Conservation (phyloP, 345 rosid species). For the Triadica sebifera region DNA sequence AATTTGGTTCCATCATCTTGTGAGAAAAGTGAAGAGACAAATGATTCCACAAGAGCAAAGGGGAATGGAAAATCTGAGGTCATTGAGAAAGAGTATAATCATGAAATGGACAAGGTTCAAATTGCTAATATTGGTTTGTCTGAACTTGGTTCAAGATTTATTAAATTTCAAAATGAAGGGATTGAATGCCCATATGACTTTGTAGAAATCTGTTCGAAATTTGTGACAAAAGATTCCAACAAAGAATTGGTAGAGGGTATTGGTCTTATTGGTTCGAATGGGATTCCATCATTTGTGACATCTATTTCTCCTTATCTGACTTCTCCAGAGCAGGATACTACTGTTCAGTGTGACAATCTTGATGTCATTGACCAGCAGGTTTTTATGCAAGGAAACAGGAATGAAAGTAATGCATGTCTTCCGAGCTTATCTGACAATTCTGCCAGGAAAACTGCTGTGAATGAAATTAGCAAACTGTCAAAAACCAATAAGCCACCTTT, state of each 20-base stretch:
- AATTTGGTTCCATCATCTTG: conserved; percentile 33
- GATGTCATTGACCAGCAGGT: conserved; percentile 25
- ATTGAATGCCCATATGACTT: conserved; percentile 57
- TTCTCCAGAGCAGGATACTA: conserved; percentile 30
- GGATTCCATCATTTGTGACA: conserved; percentile 62
- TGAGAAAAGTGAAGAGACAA: conserved; percentile 47
- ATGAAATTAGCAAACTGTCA: conserved; percentile 34
- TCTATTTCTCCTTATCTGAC: conserved; percentile 44
- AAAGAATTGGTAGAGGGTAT: conserved; percentile 77
- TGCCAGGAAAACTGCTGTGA: conserved; percentile 22
- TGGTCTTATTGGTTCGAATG: conserved; percentile 80
- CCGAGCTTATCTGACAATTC: conserved; percentile 28
- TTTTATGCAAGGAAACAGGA: conserved; percentile 41
- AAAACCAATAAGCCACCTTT: conserved; percentile 28
- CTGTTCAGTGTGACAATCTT: conserved; percentile 33
- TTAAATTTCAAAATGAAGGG: conserved; percentile 55
- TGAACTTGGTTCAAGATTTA: conserved; percentile 52
- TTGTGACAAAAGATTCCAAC: conserved; percentile 75
- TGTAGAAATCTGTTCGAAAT: conserved; percentile 67
- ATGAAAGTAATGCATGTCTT: conserved; percentile 29
- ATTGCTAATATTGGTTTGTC: conserved; percentile 33
- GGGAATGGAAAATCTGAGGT: conserved; percentile 36
- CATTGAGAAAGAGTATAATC: conserved; percentile 29
- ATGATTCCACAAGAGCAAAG: conserved; percentile 44
- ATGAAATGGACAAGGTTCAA: conserved; percentile 34